Evolutionary conservation across 2,329 filamentous ascomycete species (phyloP).

Genomic region (Aspergillus clavatus): DNA sequence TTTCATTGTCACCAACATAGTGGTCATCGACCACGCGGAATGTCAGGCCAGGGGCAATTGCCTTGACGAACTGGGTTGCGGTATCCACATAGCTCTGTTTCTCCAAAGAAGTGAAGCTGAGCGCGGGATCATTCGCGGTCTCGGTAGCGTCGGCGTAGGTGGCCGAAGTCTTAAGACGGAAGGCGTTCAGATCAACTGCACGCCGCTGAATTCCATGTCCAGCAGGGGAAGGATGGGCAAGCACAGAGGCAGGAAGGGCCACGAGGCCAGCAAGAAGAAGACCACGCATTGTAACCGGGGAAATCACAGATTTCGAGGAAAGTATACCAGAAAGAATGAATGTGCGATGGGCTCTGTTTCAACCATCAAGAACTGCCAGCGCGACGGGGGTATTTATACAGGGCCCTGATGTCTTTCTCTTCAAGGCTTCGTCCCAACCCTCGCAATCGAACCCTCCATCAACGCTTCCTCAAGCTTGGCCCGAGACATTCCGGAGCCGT

Average conservation of each 20-base stretch:
- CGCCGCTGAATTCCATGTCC: conserved; percentile 2
- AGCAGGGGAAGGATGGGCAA: conserved; percentile 5
- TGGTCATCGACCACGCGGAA: conserved; percentile 13
- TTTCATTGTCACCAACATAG: conserved; percentile 12
- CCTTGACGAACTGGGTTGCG: conserved; percentile 6
- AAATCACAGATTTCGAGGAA: not conserved
- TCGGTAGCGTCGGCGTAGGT: conserved; percentile 4
- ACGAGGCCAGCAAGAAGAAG: conserved; percentile 5
- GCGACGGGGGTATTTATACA: not conserved
- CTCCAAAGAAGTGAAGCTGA: not conserved
- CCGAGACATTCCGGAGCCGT: not conserved
- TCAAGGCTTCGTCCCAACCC: not conserved
- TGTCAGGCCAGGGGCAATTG: conserved; percentile 1
- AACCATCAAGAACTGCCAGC: no score
- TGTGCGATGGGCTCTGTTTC: no score
- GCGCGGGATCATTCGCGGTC: not conserved
- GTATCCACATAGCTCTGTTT: conserved; percentile 7
- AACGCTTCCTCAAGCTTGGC: not conserved
- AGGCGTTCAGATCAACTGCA: conserved; percentile 6
- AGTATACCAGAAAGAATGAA: not conserved
- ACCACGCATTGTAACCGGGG: conserved; percentile 1
- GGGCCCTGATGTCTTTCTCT: not conserved
- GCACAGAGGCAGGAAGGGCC: conserved; percentile 3
- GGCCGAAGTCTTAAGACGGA: conserved; percentile 4
- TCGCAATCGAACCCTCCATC: not conserved